A percentile compares a stretch with the other conserved stretches of the same genome.
Conservation (phyloP, 139 green algal genomes). For the Pedinophyceae sp. region DNA sequence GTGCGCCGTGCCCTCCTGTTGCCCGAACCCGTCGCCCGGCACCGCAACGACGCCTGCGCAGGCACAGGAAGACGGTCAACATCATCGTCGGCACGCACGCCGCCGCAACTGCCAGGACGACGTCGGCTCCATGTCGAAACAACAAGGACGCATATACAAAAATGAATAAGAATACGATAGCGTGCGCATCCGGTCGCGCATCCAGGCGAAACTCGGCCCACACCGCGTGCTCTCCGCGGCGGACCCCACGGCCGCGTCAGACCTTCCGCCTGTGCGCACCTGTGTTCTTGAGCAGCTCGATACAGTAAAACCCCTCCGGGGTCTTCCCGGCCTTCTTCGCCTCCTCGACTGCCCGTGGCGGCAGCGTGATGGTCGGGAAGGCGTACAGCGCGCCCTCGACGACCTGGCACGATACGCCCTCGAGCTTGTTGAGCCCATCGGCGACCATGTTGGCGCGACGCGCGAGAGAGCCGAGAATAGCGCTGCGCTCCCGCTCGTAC, state of each 20-base stretch:
- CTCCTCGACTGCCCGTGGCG: constrained; percentile 6
- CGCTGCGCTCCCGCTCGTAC: constrained; percentile 40
- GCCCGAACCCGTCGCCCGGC: constrained; percentile 72
- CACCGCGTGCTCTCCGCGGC: too few species aligned
- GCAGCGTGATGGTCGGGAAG: constrained; percentile 47
- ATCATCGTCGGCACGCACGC: too few species aligned
- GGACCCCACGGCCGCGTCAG: too few species aligned
- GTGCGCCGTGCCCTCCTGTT: constrained; percentile 16
- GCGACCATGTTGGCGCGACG: constrained; percentile 56
- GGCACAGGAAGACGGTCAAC: too few species aligned
- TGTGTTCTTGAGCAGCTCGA: constrained; percentile 5
- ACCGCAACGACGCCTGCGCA: constrained; percentile 85
- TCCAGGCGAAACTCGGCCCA: too few species aligned
- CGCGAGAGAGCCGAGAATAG: constrained; percentile 56
- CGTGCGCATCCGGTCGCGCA: too few species aligned
- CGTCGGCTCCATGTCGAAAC: too few species aligned
- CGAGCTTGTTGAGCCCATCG: constrained; percentile 54
- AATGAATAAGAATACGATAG: too few species aligned
- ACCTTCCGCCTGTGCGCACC: too few species aligned
- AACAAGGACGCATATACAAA: too few species aligned
- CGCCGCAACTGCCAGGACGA: too few species aligned
- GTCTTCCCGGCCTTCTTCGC: constrained; percentile 1
- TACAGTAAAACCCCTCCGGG: constrained; percentile 11
- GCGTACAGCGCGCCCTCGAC: constrained; percentile 58
- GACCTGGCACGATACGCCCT: constrained; percentile 67